Conservation (phyloP, 257 asterid genomes). For the Gynochthodes officinalis region DNA sequence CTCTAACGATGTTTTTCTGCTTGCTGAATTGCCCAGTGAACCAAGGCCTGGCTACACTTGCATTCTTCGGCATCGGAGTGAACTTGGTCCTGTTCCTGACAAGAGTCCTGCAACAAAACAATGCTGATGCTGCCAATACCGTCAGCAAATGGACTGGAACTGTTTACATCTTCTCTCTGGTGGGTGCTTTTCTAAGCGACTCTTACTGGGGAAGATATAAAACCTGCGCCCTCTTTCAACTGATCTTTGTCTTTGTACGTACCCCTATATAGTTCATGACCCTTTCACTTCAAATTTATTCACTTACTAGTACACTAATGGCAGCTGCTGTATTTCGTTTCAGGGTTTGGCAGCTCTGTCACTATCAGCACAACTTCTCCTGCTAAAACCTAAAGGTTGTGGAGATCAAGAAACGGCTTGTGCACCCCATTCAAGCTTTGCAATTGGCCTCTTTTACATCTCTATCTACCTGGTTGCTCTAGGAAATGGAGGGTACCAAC, state of each 20-base stretch:
- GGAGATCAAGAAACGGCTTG: conserved; percentile 56
- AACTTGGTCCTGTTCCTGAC: conserved; percentile 89
- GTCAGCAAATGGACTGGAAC: conserved; percentile 99
- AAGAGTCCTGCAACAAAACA: conserved; percentile 71
- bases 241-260: conserved; percentile 71
- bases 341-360: conserved; percentile 80
- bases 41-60: conserved; percentile 92
- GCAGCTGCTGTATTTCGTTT: not conserved
- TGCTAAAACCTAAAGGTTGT: conserved; percentile 76
- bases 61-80: conserved; percentile 93
- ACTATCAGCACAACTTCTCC: conserved; percentile 50
- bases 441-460: conserved; percentile 60
- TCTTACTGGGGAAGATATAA: conserved; percentile 95
- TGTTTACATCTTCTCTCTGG: conserved; percentile 88
- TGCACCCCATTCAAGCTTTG: conserved; percentile 58
- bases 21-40: conserved; percentile 47
- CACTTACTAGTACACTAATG: not conserved
- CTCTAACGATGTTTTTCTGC: not conserved
- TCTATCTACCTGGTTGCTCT: conserved; percentile 83
- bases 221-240: conserved; percentile 83
- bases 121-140: conserved; percentile 86
- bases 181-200: conserved; percentile 96
- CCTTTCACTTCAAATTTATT: not conserved
- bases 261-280: not conserved
- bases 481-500: conserved; percentile 97